These are phyloP conservation scores for Trichosporon sp. DNA, from an alignment of 1,284 basidiomycete species.

Conservation along the genomic window DNA sequence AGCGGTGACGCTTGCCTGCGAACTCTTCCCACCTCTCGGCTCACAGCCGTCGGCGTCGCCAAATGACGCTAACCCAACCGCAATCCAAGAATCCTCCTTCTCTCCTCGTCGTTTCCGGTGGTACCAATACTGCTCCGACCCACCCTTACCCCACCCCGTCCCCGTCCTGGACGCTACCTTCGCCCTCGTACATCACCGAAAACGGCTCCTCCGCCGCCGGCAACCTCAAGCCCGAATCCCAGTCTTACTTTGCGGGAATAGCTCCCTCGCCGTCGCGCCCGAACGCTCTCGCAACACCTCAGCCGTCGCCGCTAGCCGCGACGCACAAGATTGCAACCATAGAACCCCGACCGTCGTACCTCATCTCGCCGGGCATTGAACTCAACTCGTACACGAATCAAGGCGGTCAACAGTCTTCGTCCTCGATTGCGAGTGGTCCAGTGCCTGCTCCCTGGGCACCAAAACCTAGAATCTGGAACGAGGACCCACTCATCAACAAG, in stretches of 20 bases:
- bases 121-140: neutral
- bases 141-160: slow-evolving; percentile 12
- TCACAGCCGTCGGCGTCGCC: slow-evolving; percentile 17
- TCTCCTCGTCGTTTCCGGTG: slow-evolving; percentile 16
- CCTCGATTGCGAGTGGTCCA: slow-evolving; percentile 10
- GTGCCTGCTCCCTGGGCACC: slow-evolving; percentile 26
- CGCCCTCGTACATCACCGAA: slow-evolving; percentile 9
- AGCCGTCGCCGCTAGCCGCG: slow-evolving; percentile 15
- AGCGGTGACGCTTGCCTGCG: slow-evolving; percentile 18
- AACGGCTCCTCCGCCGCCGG: neutral
- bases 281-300: slow-evolving; percentile 10
- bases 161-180: slow-evolving; percentile 2
- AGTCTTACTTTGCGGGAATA: slow-evolving; percentile 6
- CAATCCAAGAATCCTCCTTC: slow-evolving; percentile 18
- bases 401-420: slow-evolving; percentile 10
- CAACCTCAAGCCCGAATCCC: slow-evolving; percentile 11
- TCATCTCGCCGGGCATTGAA: slow-evolving; percentile 14
- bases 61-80: slow-evolving; percentile 19
- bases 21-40: neutral
- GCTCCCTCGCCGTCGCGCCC: slow-evolving; percentile 16
- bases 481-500: slow-evolving; percentile 28
- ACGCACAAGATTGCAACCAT: slow-evolving; percentile 19
- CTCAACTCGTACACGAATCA: slow-evolving; percentile 9
- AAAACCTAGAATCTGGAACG: slow-evolving; percentile 29
- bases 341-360: slow-evolving; percentile 17